These are phyloP conservation scores for Botryotinia globosa DNA, from an alignment of 2,329 filamentous ascomycete genomes.

Conservation along the genomic window DNA sequence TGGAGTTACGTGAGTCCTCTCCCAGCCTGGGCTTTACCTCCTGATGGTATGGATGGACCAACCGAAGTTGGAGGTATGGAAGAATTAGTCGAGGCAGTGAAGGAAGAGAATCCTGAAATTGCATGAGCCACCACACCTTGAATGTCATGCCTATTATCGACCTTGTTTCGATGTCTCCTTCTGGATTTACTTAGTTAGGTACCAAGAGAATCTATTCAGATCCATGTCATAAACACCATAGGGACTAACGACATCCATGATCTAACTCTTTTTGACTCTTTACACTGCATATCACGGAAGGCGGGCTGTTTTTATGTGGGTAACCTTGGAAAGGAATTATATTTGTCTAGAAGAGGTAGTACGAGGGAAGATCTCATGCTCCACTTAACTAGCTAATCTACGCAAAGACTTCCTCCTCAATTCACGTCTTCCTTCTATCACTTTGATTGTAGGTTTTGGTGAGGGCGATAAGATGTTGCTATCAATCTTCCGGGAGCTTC, in stretches of 20 bases:
- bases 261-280: not conserved
- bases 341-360: not conserved
- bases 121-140: conserved; percentile 23
- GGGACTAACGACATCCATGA: not conserved
- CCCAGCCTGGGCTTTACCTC: conserved; percentile 84
- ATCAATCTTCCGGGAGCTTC: not conserved
- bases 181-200: not conserved
- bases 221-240: not conserved
- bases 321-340: not conserved
- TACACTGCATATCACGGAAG: not conserved
- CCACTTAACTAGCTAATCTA: not conserved
- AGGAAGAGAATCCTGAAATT: conserved; percentile 38
- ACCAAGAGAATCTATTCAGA: not conserved
- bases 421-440: not conserved
- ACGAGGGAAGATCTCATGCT: not conserved
- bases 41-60: conserved; percentile 56
- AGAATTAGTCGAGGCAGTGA: conserved; percentile 53
- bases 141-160: not conserved
- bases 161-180: conserved; percentile 7
- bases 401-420: not conserved
- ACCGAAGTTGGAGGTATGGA: conserved; percentile 62
- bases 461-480: not conserved
- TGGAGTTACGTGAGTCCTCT: conserved; percentile 88
- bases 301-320: not conserved
- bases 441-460: not conserved